A percentile compares a stretch with the other conserved stretches of the same genome.
phyloP scores from a whole-genome alignment of 2,329 filamentous ascomycete species.

The Ascochyta viciae-villosae region DNA sequence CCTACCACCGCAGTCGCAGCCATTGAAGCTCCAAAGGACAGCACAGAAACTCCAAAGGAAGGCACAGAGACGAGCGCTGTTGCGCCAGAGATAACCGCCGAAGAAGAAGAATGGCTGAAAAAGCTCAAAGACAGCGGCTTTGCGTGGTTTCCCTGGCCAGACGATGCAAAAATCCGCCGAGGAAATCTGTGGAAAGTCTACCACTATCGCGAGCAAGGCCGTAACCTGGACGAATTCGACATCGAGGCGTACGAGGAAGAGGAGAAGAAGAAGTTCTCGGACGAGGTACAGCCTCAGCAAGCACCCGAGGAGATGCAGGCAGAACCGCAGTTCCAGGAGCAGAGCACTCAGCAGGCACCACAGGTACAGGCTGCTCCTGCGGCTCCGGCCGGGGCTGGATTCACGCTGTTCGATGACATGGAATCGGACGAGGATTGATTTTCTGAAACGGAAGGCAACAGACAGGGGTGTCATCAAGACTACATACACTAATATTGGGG shows the following conservation, averaged over 20 bases:
- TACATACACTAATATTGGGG: neutral
- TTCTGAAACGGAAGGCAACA: no score
- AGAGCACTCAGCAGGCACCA: conserved; percentile 2
- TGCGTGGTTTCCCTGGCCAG: conserved; percentile 77
- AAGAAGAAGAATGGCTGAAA: conserved; percentile 45
- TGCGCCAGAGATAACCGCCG: conserved; percentile 33
- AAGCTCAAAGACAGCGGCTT: conserved; percentile 39
- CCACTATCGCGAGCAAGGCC: conserved; percentile 31
- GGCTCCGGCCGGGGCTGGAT: conserved; percentile 4
- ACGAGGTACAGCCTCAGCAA: conserved; percentile 1
- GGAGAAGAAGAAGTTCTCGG: conserved; percentile 19
- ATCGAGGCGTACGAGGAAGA: conserved; percentile 32
- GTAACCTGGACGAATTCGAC: conserved; percentile 30
- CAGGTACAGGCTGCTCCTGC: conserved; percentile 6
- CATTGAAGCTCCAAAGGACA: conserved; percentile 30
- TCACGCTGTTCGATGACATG: conserved; percentile 22
- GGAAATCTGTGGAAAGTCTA: conserved; percentile 64
- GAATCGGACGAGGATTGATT: conserved; percentile 17
- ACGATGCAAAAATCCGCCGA: conserved; percentile 70
- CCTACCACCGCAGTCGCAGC: conserved; percentile 36
- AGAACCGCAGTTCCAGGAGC: conserved; percentile 9
- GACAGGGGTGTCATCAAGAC: no score
- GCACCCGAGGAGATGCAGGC: neutral
- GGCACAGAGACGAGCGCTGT: conserved; percentile 18
- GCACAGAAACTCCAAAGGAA: conserved; percentile 25